Evolutionary conservation across 2,329 filamentous ascomycete species (phyloP).

Genomic region (Diplocarpon mali): DNA sequence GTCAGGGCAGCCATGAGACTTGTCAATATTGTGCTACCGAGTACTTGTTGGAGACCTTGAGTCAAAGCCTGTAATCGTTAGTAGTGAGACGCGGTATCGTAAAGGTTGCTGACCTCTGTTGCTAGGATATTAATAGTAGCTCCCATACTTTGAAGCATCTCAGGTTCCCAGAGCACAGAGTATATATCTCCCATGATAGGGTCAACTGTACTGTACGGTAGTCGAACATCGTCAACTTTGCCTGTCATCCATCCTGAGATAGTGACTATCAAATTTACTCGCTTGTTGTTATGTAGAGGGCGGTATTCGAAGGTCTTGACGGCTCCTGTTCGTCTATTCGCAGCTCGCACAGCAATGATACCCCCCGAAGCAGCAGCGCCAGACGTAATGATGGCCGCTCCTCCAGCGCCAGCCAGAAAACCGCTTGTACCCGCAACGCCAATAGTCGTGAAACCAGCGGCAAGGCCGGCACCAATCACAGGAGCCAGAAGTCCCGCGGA

Average conservation of each 20-base stretch:
- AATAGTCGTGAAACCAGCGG: conserved; percentile 89
- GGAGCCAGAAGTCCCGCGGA: conserved; percentile 87
- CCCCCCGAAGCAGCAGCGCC: conserved; percentile 77
- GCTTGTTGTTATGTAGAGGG: conserved; percentile 94
- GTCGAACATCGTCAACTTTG: conserved; percentile 88
- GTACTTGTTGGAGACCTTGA: conserved; percentile 87
- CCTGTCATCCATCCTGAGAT: conserved; percentile 98
- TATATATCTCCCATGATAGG: conserved; percentile 98
- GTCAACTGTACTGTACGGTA: conserved; percentile 93
- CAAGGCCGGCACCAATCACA: conserved; percentile 85
- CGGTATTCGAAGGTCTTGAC: conserved; percentile 97
- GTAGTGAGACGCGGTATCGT: background rate
- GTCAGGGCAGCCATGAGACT: conserved; percentile 87
- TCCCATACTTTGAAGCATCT: conserved; percentile 96
- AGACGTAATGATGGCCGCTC: conserved; percentile 88
- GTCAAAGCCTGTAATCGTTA: conserved; percentile 64
- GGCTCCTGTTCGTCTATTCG: conserved; percentile 76
- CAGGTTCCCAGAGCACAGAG: conserved; percentile 93
- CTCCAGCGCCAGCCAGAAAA: conserved; percentile 85
- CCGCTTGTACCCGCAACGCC: conserved; percentile 80
- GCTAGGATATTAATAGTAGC: conserved; percentile 97
- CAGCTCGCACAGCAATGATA: conserved; percentile 75
- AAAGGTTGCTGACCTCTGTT: conserved; percentile 61
- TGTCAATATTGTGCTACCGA: conserved; percentile 80
- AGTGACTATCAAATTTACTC: conserved; percentile 89